Base-by-base conservation (phyloP, 208 protist species). In the Trypanosoma congolense region DNA sequence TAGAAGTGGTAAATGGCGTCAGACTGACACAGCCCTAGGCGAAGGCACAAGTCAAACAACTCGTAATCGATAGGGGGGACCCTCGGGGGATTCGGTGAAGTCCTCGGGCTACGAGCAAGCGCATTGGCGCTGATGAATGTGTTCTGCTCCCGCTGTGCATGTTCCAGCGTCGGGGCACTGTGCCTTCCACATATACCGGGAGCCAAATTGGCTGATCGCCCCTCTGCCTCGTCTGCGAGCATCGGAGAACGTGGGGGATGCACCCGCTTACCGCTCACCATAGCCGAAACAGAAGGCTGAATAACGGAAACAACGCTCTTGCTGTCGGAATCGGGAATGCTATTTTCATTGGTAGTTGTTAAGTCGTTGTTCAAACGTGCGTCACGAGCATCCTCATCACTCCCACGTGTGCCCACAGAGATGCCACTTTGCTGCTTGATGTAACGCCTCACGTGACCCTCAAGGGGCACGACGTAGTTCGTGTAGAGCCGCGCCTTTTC, bases 11-110 rank as follows among this genome's bases (percentile, higher is more conserved):
- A 85, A 28, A 90, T 61, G 4, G 72, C 74, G 6, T 63, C 46
- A 6, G 63, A 33, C 33, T 55, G 56, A 14, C 74, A 75, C 4
- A 93, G 48, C 14, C 80, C 77, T 6, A 90, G 73, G 9, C 77
- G 77, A 31, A 87, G 54, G 47, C 70, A 83, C 28, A 87, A 60
- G 28, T 89, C 77, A 42, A 84, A 82, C 16, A 93, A 65, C 49
- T 90, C 80, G 58, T 93, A 93, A 65, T 93, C 82, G 35, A 93
- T 61, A 2, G 86, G 86, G 12, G 76, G 80, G 29, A 80, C 31
- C 28, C 54, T 43, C 16, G 83, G 76, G 77, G 79, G 74, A 58
- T 71, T 59, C 1, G 77, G 64, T 52, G 65, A 66, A 12, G 75
- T 86, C 10, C 67, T 54, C 4, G 75, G 71, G 51, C 80, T 84